These are phyloP conservation scores for Fomitopsis serialis DNA, from an alignment of 768 basidiomycete genomes.

Conservation along the genomic window DNA sequence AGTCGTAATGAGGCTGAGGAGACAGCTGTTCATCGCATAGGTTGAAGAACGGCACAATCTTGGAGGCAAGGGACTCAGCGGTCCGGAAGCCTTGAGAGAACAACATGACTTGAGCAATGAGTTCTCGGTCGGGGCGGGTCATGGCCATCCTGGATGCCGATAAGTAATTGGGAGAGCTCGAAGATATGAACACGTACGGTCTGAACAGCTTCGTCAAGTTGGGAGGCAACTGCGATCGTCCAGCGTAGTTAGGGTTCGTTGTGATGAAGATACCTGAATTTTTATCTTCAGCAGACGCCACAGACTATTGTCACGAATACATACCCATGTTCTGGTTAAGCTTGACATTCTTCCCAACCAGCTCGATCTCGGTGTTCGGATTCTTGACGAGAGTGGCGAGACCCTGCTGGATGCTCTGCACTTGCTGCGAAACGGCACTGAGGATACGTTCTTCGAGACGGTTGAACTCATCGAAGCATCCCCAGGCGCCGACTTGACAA, in stretches of 20 bases:
- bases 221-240: constrained; percentile 85
- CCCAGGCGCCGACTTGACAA: constrained; percentile 99
- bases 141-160: constrained; percentile 79
- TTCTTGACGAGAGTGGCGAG: constrained; percentile 78
- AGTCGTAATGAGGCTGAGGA: constrained; percentile 97
- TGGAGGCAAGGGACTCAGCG: constrained; percentile 94
- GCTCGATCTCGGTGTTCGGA: constrained; percentile 86
- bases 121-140: constrained; percentile 96
- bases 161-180: background rate
- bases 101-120: constrained; percentile 98
- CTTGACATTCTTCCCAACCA: constrained; percentile 91
- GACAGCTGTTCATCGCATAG: constrained; percentile 97
- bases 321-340: constrained; percentile 91
- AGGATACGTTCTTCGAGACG: constrained; percentile 96
- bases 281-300: background rate
- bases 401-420: constrained; percentile 97
- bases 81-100: constrained; percentile 99
- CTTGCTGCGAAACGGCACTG: constrained; percentile 97
- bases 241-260: constrained; percentile 98
- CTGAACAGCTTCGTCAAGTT: constrained; percentile 91
- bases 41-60: constrained; percentile 99
- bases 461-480: constrained; percentile 97
- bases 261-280: constrained; percentile 91
- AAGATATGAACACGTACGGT: constrained; percentile 49
- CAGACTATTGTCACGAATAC: constrained; percentile 6